phyloP scores from a whole-genome alignment of 352 stramenopile genomes.

The Pythium sp. region DNA sequence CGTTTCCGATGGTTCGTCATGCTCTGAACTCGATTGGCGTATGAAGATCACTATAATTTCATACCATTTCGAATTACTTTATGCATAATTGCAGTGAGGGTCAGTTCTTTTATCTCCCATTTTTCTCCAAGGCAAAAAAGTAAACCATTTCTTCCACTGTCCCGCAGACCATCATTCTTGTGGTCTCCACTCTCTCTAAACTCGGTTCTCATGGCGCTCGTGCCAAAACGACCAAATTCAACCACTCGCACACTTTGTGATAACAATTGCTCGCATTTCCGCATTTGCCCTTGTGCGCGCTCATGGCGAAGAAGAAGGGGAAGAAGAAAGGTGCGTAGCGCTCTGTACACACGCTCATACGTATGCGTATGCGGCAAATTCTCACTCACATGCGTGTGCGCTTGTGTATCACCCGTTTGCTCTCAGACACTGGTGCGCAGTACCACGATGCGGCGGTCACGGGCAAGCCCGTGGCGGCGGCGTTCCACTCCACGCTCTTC shows the following conservation, averaged over 20 bases:
- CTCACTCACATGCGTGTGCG: neutral
- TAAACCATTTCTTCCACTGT: neutral
- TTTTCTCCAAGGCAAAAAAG: neutral
- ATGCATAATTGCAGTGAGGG: neutral
- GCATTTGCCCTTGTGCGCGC: neutral
- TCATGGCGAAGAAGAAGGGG: conserved; percentile 79
- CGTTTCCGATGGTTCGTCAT: neutral
- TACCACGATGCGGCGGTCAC: neutral
- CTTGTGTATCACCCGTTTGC: neutral
- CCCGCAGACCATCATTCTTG: conserved; percentile 7
- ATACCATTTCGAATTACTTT: neutral
- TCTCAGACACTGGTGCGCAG: neutral
- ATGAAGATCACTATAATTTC: neutral
- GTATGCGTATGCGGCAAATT: neutral
- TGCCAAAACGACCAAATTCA: conserved; percentile 2
- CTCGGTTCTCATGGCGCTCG: neutral
- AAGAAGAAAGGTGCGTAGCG: conserved; percentile 59
- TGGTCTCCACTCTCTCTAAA: neutral
- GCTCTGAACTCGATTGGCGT: neutral
- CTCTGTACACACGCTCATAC: neutral
- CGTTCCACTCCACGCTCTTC: conserved; percentile 17
- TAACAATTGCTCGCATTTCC: neutral
- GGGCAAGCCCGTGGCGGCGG: conserved; percentile 12
- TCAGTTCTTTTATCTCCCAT: neutral
- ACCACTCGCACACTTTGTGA: neutral